phyloP scores from a whole-genome alignment of 2,329 filamentous ascomycete genomes.

The Phaeosphaeria sp. region DNA sequence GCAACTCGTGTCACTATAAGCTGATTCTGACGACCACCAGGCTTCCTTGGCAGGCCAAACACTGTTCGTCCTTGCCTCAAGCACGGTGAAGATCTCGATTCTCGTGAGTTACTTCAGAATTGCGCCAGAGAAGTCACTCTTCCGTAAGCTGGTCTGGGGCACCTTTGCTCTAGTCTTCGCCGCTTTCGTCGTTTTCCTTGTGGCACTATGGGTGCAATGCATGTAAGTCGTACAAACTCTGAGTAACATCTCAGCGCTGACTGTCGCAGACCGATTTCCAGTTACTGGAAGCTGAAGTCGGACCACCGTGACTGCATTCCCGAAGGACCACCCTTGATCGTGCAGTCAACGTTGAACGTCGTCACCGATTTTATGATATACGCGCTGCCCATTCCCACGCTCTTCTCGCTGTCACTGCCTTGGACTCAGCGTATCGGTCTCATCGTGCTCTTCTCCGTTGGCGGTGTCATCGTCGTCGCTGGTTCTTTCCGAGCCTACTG shows the following conservation, averaged over 20 bases:
- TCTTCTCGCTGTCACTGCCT: slow-evolving; percentile 54
- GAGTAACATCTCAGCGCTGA: slow-evolving; percentile 19
- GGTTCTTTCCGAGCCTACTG: slow-evolving; percentile 56
- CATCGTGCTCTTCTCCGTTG: slow-evolving; percentile 52
- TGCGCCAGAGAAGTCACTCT: slow-evolving; percentile 47
- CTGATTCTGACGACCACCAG: slow-evolving; percentile 32
- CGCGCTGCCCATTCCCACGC: slow-evolving; percentile 54
- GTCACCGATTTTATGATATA: slow-evolving; percentile 56
- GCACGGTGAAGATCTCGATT: slow-evolving; percentile 48
- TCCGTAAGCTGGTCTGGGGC: slow-evolving; percentile 46
- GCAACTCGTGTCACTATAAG: slow-evolving; percentile 20
- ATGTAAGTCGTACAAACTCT: slow-evolving; percentile 31
- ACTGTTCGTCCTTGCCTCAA: slow-evolving; percentile 48
- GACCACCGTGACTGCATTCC: slow-evolving; percentile 50
- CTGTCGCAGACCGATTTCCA: slow-evolving; percentile 50
- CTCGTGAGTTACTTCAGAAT: slow-evolving; percentile 49
- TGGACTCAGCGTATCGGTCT: slow-evolving; percentile 52
- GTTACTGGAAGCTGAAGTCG: slow-evolving; percentile 53
- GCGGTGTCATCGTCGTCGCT: slow-evolving; percentile 55
- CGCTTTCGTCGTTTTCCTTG: slow-evolving; percentile 44
- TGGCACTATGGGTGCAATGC: slow-evolving; percentile 49
- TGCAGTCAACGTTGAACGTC: slow-evolving; percentile 53
- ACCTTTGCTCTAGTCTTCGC: slow-evolving; percentile 44
- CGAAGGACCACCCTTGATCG: slow-evolving; percentile 54
- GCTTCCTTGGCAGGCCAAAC: slow-evolving; percentile 48